Evolutionary conservation across 768 basidiomycete species (phyloP), one percentile per base, ranked within the genome.

Genomic region (Sporobolomyces roseus): DNA sequence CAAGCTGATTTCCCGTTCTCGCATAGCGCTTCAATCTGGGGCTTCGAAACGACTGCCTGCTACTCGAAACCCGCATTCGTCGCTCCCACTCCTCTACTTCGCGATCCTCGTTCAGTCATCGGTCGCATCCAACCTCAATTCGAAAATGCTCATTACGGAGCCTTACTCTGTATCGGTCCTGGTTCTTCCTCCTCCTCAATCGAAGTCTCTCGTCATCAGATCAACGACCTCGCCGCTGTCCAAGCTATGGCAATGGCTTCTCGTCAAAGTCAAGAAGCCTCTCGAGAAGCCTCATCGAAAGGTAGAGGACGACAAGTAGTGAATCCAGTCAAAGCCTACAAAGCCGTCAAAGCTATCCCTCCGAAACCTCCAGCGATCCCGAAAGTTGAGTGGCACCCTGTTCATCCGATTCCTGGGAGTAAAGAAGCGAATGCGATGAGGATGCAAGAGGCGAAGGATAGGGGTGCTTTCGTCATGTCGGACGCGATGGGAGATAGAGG

Each of bases 81-180:
- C 52, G 17, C 49, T 30, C 71, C 71, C 14, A 52, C 66, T 2
- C 71, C 71, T 0, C 71, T 72, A 52, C 32, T 72, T 16, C 63
- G 66, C 36, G 62, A 64, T 50, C 60, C 66, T 5, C 66, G 71
- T 19, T 65, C 63, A 30, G 66, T 67, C 23, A 56, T 61, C 33
- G 71, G 66, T 32, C 41, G 55, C 17, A 60, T 72, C 60, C 71
- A 72, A 23, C 53, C 62, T 33, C 52, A 54, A 43, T 72, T 72
- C 66, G 17, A 27, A 36, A 63, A 67, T 59, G 45, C 51, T 27
- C 66, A 67, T 59, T 72, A 52, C 30, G 71, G 66, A 14, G 67
- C 68, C 66, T 62, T 64, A 35, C 71, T 72, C 54, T 72, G 71
- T 63, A 66, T 72, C 59, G 71, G 71, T 0, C 71, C 71, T 14